phyloP scores from a whole-genome alignment of 2,329 filamentous ascomycete genomes.

The Phyllosticta paracitricarpa region DNA sequence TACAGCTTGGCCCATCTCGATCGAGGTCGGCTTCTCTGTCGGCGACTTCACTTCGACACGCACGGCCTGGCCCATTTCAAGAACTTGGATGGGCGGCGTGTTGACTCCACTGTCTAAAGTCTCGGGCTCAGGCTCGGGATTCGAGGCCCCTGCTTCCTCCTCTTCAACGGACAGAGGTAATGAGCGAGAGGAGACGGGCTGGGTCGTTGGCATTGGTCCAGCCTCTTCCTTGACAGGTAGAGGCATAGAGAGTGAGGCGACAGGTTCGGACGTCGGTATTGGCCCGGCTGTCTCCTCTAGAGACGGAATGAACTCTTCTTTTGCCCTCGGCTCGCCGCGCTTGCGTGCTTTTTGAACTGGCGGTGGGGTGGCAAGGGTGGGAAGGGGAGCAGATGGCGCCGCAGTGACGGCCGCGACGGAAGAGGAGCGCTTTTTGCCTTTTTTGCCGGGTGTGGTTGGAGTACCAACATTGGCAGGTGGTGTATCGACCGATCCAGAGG shows the following conservation, averaged over 20 bases:
- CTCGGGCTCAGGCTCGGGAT: not conserved
- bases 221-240: not conserved
- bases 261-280: not conserved
- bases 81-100: not conserved
- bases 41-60: not conserved
- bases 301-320: not conserved
- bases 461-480: not conserved
- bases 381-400: not conserved
- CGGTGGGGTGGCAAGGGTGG: not conserved
- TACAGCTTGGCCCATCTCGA: not conserved
- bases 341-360: not conserved
- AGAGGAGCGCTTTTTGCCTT: not conserved
- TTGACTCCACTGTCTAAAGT: not conserved
- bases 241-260: not conserved
- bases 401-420: not conserved
- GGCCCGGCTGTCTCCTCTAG: not conserved
- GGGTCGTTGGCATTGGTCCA: not conserved
- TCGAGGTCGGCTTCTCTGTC: not conserved
- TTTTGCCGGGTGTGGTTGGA: not conserved
- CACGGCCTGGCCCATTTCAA: not conserved
- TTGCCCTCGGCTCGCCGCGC: not conserved
- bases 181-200: not conserved
- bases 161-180: not conserved
- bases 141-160: not conserved
- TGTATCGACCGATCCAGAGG: not conserved